phyloP scores from a whole-genome alignment of 345 rosid genomes.

The Arabis hirsuta region DNA sequence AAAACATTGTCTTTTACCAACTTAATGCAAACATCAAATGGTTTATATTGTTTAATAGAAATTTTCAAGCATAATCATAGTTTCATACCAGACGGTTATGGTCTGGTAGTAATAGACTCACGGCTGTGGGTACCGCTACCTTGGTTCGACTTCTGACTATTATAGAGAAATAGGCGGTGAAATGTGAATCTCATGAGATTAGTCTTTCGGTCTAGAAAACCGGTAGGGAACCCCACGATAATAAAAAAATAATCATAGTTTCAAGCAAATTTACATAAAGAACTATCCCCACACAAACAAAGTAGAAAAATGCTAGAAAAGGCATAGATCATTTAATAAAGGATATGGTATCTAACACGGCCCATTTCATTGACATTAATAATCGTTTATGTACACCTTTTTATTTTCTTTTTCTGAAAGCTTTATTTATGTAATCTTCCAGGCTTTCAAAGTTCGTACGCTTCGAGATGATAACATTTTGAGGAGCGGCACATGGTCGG shows the following conservation, averaged over 20 bases:
- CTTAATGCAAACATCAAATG: not conserved
- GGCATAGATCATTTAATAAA: not conserved
- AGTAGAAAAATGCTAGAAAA: not conserved
- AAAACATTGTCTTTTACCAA: not conserved
- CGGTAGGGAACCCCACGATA: no score
- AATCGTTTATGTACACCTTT: not conserved
- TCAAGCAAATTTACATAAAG: not conserved
- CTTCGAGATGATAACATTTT: not conserved
- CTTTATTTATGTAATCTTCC: constrained; percentile 3
- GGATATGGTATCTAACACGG: constrained; percentile 22
- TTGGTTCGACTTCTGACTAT: no score
- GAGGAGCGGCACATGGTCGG: not conserved
- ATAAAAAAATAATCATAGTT: not conserved
- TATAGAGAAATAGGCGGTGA: no score
- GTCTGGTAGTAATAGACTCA: no score
- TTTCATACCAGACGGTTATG: not conserved
- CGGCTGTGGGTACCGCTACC: no score
- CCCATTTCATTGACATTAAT: constrained; percentile 31
- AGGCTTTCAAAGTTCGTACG: not conserved
- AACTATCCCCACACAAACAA: not conserved
- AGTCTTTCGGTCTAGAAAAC: no score
- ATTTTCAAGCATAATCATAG: not conserved
- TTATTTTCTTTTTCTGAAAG: not conserved
- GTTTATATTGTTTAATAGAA: not conserved
- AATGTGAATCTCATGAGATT: no score